phyloP scores from a whole-genome alignment of 176 grass and related monocot species.

The Triticum dicoccoides region DNA sequence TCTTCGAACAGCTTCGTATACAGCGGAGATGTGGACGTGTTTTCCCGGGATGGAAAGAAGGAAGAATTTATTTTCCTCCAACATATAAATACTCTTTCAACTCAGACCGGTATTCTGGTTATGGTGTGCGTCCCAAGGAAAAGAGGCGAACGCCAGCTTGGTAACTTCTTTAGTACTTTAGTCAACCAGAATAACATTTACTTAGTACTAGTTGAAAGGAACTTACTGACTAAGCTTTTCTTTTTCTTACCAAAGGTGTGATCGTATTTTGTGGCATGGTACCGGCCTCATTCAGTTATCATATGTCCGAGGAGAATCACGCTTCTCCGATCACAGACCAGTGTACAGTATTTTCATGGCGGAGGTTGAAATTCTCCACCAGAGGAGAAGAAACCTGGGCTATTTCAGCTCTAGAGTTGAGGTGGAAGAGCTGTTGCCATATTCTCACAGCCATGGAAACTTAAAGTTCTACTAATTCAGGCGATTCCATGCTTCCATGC shows the following conservation, averaged over 20 bases:
- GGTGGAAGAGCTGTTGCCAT: constrained; percentile 92
- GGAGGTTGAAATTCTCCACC: constrained; percentile 76
- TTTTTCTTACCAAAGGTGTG: constrained; percentile 57
- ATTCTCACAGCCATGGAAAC: constrained; percentile 46
- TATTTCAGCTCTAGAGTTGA: constrained; percentile 79
- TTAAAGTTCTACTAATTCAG: constrained; percentile 45
- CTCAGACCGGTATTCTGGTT: constrained; percentile 86
- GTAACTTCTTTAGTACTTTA: constrained; percentile 41
- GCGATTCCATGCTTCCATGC: neutral
- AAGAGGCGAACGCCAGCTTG: constrained; percentile 94
- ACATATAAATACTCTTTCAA: constrained; percentile 99
- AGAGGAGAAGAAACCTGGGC: constrained; percentile 59
- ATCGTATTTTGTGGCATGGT: constrained; percentile 90
- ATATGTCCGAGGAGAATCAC: constrained; percentile 84
- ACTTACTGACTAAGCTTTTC: neutral
- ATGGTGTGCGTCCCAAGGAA: constrained; percentile 69
- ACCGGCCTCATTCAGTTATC: constrained; percentile 67
- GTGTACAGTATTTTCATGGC: constrained; percentile 85
- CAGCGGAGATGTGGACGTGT: constrained; percentile 71
- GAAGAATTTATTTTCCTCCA: constrained; percentile 93
- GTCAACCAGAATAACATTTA: neutral
- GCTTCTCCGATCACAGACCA: constrained; percentile 91
- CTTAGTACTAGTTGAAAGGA: neutral
- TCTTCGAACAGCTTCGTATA: constrained; percentile 71
- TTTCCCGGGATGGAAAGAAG: constrained; percentile 98